A percentile compares a stretch with the other conserved stretches of the same genome.
Conservation (phyloP, 2,329 filamentous ascomycete genomes). For the Paecilomyces fulvus region DNA sequence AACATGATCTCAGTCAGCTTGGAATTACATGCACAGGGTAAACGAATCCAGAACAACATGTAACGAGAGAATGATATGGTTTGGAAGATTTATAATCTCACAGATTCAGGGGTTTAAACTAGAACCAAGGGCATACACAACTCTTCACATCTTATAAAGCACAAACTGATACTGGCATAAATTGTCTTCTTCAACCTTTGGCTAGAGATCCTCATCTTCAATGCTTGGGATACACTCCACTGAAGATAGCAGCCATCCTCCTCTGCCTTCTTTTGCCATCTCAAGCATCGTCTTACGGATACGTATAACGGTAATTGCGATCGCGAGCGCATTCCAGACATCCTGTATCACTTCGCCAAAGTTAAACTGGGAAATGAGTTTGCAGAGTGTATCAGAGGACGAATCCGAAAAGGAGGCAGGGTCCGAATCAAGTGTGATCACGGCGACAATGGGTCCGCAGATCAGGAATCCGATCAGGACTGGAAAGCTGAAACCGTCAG, state of each 20-base stretch:
- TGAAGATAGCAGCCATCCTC: conserved; percentile 9
- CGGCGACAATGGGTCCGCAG: conserved; percentile 43
- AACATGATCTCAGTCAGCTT: too few species aligned
- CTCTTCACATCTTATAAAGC: neutral
- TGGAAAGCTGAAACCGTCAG: conserved; percentile 27
- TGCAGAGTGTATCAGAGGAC: conserved; percentile 11
- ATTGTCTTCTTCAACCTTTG: neutral
- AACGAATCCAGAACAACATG: too few species aligned
- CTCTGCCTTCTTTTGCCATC: conserved; percentile 28
- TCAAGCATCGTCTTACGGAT: conserved; percentile 43
- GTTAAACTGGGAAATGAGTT: conserved; percentile 45
- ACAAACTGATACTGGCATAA: neutral
- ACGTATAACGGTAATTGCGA: conserved; percentile 49
- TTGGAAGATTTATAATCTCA: too few species aligned
- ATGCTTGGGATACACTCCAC: neutral
- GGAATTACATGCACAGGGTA: too few species aligned
- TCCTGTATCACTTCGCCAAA: conserved; percentile 46
- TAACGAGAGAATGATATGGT: too few species aligned
- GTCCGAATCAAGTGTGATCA: conserved; percentile 43
- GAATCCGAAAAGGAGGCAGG: conserved; percentile 17
- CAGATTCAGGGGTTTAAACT: neutral
- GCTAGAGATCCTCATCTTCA: conserved; percentile 4
- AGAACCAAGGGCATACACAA: neutral
- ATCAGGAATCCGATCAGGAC: conserved; percentile 49
- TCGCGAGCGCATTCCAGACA: conserved; percentile 52